phyloP scores from a whole-genome alignment of 306 rosid species.

The Cotoneaster glaucophyllus region DNA sequence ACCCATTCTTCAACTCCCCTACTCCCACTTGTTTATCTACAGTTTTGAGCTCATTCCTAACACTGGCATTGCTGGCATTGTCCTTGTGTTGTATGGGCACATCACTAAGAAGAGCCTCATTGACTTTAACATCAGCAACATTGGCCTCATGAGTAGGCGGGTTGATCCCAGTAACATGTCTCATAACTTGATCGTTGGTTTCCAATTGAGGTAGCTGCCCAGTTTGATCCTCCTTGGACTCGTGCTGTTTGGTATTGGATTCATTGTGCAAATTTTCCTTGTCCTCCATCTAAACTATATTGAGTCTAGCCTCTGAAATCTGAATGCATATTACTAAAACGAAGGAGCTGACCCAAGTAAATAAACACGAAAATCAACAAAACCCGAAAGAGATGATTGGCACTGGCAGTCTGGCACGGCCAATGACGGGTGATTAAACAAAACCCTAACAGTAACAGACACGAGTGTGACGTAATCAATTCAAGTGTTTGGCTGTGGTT shows the following conservation, averaged over 20 bases:
- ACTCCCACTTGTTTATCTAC: constrained; percentile 29
- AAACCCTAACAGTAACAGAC: no score
- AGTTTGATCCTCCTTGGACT: constrained; percentile 16
- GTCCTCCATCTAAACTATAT: constrained; percentile 26
- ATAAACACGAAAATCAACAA: not conserved
- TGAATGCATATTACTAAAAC: not conserved
- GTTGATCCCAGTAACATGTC: constrained; percentile 11
- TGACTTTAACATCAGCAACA: constrained; percentile 12
- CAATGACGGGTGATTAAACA: no score
- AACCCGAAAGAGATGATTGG: not conserved
- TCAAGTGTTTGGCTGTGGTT: not conserved
- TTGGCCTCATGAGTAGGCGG: constrained; percentile 3
- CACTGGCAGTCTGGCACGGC: no score
- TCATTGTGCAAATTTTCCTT: constrained; percentile 9
- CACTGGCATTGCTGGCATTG: constrained; percentile 11
- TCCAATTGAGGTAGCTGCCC: not conserved
- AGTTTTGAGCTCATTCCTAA: constrained; percentile 18
- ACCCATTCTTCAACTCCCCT: constrained; percentile 29
- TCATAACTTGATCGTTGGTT: constrained; percentile 13
- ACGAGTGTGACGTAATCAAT: no score
- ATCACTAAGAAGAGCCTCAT: constrained; percentile 10
- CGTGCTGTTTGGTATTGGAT: no score
- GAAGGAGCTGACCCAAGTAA: no score
- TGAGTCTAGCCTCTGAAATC: constrained; percentile 15
- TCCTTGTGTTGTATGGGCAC: constrained; percentile 11